Base-by-base conservation (phyloP, 1,284 basidiomycete genomes). In the Ceratobasidium sp. region DNA sequence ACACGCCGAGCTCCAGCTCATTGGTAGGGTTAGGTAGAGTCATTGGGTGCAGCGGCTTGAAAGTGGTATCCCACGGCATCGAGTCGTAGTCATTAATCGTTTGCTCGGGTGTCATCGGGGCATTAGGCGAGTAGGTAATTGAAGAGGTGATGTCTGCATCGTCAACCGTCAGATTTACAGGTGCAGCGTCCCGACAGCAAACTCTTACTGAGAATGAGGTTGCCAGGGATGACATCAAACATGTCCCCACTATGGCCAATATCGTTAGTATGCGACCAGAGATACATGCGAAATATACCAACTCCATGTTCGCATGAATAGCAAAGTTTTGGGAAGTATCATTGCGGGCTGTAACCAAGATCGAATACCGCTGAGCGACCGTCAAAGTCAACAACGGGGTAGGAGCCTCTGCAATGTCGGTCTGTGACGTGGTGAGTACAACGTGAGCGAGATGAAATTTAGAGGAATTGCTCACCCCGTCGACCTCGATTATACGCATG, bases 341-440 rank as follows among this genome's bases (percentile, higher is more conserved):
- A 81, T 96, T 95, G 74, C 92, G 89, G 11, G 97, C 95, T 24
- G 90, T 92, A 63, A 98, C 93, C 61, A 98, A 89, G 64, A 98
- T 84, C 0, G 94, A 96, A 83, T 96, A 98, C n/a, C 96, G 89
- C 82, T 98, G 96, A 0, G 96, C 96, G 59, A 92, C 94, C 5
- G 93, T 86, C 74, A 98, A 77, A 53, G 88, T 86, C 66, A 98
- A 79, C 41, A 90, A 81, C 79, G 94, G 90, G 74, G 90, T 88
- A 0, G 89, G 85, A 71, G 85, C 91, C 76, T 90, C 90, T 79
- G 92, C 85, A 1, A 90, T 85, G 81, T 98, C 96, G 3, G 90
- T 91, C 89, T 92, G 74, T 6, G 31, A 48, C 24, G n/a, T 73
- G 29, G 48, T 53, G 24, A 53, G n/a, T 24, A 48, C 24, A 62